Conservation (phyloP, 1,139 yeast genomes). For the Saccharomyces pastorianus region DNA sequence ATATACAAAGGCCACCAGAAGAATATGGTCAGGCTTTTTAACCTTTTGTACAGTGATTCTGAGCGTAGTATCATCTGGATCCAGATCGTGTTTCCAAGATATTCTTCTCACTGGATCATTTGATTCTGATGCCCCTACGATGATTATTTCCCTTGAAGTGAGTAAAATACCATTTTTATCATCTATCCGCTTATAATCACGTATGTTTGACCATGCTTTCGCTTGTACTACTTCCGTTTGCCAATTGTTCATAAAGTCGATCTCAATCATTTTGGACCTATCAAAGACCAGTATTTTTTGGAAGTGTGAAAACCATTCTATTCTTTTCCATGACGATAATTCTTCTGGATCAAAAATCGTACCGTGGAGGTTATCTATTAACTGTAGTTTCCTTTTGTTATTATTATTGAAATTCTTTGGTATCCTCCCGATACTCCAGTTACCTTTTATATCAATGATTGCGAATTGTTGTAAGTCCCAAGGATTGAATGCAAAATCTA, state of each 20-base stretch:
- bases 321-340: constrained; percentile 48
- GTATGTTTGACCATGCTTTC: constrained; percentile 48
- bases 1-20: constrained; percentile 15
- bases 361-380: constrained; percentile 14
- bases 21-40: constrained; percentile 4
- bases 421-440: constrained; percentile 39
- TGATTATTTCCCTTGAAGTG: constrained; percentile 54
- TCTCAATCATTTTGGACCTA: constrained; percentile 38
- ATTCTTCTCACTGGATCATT: constrained; percentile 34
- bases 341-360: constrained; percentile 41
- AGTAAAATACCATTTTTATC: constrained; percentile 38
- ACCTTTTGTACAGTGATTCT: constrained; percentile 33
- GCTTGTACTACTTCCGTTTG: constrained; percentile 40
- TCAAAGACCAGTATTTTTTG: constrained; percentile 37
- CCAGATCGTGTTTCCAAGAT: constrained; percentile 64
- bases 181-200: constrained; percentile 37
- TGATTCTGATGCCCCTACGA: constrained; percentile 31
- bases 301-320: constrained; percentile 39
- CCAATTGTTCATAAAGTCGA: constrained; percentile 27
- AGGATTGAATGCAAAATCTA: constrained; percentile 42
- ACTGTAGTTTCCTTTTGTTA: constrained; percentile 10
- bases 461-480: constrained; percentile 36
- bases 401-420: constrained; percentile 12
- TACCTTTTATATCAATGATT: constrained; percentile 46
- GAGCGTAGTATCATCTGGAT: constrained; percentile 49